phyloP scores from a whole-genome alignment of 352 stramenopile genomes.

The Hyaloperonospora arabidopsidis region DNA sequence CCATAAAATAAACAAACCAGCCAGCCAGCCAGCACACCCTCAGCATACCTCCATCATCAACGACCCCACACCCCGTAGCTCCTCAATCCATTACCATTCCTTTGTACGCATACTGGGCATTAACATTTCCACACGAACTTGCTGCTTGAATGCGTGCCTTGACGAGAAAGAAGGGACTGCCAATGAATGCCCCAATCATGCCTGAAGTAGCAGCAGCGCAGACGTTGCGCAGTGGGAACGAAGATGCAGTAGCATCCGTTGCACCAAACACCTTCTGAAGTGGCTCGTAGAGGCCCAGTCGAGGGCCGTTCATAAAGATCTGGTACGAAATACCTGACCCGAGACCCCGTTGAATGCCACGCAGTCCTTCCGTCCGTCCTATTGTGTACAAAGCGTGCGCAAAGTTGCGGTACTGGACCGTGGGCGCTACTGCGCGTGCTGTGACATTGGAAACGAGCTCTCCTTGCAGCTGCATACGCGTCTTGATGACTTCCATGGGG shows the following conservation, averaged over 20 bases:
- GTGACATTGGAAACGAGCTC: slow-evolving; percentile 57
- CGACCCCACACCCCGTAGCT: background rate
- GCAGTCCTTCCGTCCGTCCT: slow-evolving; percentile 58
- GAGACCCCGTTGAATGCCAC: slow-evolving; percentile 73
- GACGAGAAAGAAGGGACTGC: slow-evolving; percentile 80
- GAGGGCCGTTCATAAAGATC: slow-evolving; percentile 73
- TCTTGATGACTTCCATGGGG: slow-evolving; percentile 88
- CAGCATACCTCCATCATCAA: background rate
- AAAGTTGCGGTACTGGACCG: slow-evolving; percentile 78
- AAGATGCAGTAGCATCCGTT: slow-evolving; percentile 65
- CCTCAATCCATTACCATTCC: slow-evolving; percentile 47
- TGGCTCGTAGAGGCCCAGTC: slow-evolving; percentile 71
- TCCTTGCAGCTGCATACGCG: slow-evolving; percentile 83
- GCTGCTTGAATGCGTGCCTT: slow-evolving; percentile 80
- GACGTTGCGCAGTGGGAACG: slow-evolving; percentile 71
- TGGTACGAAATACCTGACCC: slow-evolving; percentile 76
- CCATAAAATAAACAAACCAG: background rate
- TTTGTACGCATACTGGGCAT: slow-evolving; percentile 77
- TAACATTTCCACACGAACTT: slow-evolving; percentile 63
- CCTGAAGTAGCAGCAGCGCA: slow-evolving; percentile 64
- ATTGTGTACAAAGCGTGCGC: slow-evolving; percentile 84
- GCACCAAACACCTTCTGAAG: slow-evolving; percentile 73
- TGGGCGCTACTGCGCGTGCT: slow-evolving; percentile 17
- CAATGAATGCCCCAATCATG: slow-evolving; percentile 66
- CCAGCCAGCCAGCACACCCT: background rate